phyloP scores from a whole-genome alignment of 208 protist species.

The Spongospora subterranea region DNA sequence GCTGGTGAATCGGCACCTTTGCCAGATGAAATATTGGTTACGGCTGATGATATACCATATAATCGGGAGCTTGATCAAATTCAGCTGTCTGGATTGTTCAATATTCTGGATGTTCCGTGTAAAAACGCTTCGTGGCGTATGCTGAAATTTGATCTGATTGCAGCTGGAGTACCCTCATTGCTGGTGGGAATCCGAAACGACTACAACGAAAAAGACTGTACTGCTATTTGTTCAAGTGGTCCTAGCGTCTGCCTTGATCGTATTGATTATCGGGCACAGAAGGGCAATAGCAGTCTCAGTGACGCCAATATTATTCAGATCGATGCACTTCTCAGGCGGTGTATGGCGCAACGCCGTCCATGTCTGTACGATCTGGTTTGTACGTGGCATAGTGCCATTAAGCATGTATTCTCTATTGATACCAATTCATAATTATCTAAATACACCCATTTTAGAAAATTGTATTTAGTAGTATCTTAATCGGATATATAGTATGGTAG shows the following conservation, averaged over 20 bases:
- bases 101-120: background rate
- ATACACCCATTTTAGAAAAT: no score
- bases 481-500: no score
- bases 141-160: slow-evolving; percentile 8
- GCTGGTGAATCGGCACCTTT: background rate
- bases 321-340: slow-evolving; percentile 10
- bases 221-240: background rate
- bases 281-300: background rate
- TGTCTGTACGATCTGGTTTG: slow-evolving; percentile 30
- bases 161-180: background rate
- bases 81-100: slow-evolving; percentile 29
- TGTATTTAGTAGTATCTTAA: no score
- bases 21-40: background rate
- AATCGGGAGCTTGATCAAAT: slow-evolving; percentile 17
- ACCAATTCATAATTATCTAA: background rate
- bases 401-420: slow-evolving; percentile 44
- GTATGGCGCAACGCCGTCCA: background rate
- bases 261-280: slow-evolving; percentile 29
- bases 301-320: slow-evolving; percentile 18
- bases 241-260: background rate
- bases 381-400: slow-evolving; percentile 16
- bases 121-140: slow-evolving; percentile 5
- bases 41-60: background rate
- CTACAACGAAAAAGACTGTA: slow-evolving; percentile 31
- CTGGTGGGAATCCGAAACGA: slow-evolving; percentile 47